Conservation (phyloP, 2,329 filamentous ascomycete genomes). For the Thermoascus crustaceus region DNA sequence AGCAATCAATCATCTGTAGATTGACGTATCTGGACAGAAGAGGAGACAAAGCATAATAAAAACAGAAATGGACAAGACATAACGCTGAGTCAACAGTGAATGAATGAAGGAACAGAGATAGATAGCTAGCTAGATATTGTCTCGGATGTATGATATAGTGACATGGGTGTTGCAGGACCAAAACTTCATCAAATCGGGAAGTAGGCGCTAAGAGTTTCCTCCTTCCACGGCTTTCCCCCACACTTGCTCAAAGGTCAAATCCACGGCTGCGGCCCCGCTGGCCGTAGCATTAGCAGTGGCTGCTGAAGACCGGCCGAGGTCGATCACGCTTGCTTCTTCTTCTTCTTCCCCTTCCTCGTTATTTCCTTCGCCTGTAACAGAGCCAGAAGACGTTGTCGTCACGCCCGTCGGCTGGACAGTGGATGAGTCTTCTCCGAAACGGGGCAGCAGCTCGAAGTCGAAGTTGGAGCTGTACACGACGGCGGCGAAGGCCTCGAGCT, state of each 20-base stretch:
- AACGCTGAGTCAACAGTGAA: too few species aligned
- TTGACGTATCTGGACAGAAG: too few species aligned
- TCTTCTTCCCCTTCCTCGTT: conserved; percentile 7
- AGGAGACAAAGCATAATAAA: too few species aligned
- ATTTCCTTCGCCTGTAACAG: conserved; percentile 15
- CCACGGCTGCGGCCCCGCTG: conserved; percentile 9
- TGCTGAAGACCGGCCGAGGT: not conserved
- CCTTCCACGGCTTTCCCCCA: conserved; percentile 31
- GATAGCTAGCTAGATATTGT: too few species aligned
- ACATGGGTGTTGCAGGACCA: too few species aligned
- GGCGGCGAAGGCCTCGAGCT: conserved; percentile 41
- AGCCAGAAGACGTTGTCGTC: conserved; percentile 12
- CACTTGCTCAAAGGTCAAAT: conserved; percentile 26
- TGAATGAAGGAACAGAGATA: too few species aligned
- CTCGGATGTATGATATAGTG: too few species aligned
- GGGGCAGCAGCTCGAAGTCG: conserved; percentile 27
- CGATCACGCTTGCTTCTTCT: conserved; percentile 1
- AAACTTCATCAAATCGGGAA: too few species aligned
- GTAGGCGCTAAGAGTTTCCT: too few species aligned
- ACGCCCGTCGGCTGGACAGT: conserved; percentile 7
- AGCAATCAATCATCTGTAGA: too few species aligned
- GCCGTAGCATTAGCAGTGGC: conserved; percentile 3
- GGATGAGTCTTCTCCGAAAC: conserved; percentile 15
- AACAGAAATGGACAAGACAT: too few species aligned
- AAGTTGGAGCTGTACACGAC: conserved; percentile 44